Conservation (phyloP, 1,284 basidiomycete species). For the Trametes versicolor region DNA sequence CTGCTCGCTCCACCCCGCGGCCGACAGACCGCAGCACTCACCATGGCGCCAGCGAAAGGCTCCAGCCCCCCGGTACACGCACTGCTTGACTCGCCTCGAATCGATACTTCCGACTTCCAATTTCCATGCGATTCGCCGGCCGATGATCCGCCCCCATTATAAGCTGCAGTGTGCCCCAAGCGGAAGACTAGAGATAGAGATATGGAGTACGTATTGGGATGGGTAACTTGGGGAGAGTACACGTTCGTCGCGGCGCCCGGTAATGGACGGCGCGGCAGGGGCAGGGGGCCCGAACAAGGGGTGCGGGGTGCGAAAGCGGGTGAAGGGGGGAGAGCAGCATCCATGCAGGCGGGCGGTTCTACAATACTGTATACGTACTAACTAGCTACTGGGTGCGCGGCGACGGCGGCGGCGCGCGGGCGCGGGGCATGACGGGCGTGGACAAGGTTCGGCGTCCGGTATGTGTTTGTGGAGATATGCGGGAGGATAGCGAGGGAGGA, state of each 20-base stretch:
- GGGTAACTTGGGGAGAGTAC: neutral
- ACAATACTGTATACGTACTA: slow-evolving; percentile 29
- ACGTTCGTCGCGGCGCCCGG: slow-evolving; percentile 3
- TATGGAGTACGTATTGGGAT: neutral
- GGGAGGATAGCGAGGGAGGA: neutral
- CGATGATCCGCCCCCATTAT: slow-evolving; percentile 11
- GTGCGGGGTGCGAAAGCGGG: neutral
- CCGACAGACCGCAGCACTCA: neutral
- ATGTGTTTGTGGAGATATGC: slow-evolving; percentile 2
- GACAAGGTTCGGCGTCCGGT: slow-evolving; percentile 17
- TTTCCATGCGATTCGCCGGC: neutral
- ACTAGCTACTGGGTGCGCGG: slow-evolving; percentile 16
- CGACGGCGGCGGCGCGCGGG: neutral
- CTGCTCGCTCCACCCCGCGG: neutral
- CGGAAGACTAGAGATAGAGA: slow-evolving; percentile 6
- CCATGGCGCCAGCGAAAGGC: neutral
- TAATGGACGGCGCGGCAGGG: neutral
- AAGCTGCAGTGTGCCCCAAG: slow-evolving; percentile 11
- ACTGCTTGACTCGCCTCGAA: neutral
- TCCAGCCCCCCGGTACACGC: neutral
- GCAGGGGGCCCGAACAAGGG: slow-evolving; percentile 3
- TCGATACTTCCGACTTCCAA: slow-evolving; percentile 3
- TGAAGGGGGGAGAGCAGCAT: slow-evolving; percentile 11
- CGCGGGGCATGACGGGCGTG: slow-evolving; percentile 19
- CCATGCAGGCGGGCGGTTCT: slow-evolving; percentile 21